A percentile compares a stretch with the other conserved stretches of the same genome.
phyloP scores from a whole-genome alignment of 225 moss, liverwort and hornwort genomes.

The Sphagnum contortum region DNA sequence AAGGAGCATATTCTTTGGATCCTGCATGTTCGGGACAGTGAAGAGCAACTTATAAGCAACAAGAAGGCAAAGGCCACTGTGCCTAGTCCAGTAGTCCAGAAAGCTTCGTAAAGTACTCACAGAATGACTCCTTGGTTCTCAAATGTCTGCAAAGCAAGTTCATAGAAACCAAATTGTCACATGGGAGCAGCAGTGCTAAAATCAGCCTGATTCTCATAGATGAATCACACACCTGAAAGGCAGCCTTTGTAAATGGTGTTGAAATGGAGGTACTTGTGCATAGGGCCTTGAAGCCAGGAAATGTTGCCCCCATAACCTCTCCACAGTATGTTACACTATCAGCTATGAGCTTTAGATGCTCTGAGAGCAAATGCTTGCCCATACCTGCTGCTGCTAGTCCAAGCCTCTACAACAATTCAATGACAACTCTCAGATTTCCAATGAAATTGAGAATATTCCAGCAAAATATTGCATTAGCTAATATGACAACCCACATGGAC shows the following conservation, averaged over 20 bases:
- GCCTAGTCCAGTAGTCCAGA: neutral
- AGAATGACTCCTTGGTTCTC: neutral
- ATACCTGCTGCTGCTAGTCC: slow-evolving; percentile 57
- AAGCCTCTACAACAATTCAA: slow-evolving; percentile 51
- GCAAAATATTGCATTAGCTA: too few species aligned
- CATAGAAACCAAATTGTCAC: neutral
- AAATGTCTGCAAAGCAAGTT: neutral
- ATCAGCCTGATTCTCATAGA: neutral
- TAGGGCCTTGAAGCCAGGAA: slow-evolving; percentile 61
- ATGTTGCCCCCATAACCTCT: slow-evolving; percentile 50
- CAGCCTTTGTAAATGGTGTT: slow-evolving; percentile 36
- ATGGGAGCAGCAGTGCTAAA: neutral
- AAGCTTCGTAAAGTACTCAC: neutral
- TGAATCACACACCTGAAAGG: slow-evolving; percentile 23
- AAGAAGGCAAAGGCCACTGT: too few species aligned
- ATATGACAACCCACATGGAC: too few species aligned
- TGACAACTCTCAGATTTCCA: slow-evolving; percentile 5
- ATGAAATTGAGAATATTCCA: too few species aligned
- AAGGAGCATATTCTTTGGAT: slow-evolving; percentile 63
- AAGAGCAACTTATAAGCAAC: neutral
- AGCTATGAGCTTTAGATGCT: slow-evolving; percentile 72
- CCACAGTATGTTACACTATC: slow-evolving; percentile 64
- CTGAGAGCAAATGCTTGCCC: slow-evolving; percentile 56
- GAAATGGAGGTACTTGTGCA: slow-evolving; percentile 15
- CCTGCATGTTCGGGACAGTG: slow-evolving; percentile 20